Percentiles rank a stretch among this genome's conserved stretches.
Evolutionary conservation across 2,329 filamentous ascomycete species (phyloP).

Genomic region (Clonostachys solani): DNA sequence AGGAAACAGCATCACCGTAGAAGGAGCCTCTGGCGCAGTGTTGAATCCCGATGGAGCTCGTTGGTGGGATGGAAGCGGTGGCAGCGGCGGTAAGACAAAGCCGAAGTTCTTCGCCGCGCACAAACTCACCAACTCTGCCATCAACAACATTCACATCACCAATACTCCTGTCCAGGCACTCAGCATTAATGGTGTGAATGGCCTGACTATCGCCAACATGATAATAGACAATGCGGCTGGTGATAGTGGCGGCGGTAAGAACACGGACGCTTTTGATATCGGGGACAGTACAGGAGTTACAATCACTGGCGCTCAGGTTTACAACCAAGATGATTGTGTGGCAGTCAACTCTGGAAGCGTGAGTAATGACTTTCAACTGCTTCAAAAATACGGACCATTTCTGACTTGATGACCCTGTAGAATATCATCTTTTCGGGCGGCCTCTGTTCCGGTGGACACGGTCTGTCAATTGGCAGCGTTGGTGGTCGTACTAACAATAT

Average conservation of each 20-base stretch:
- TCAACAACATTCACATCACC: conserved; percentile 29
- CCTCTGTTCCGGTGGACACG: conserved; percentile 37
- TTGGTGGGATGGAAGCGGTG: conserved; percentile 60
- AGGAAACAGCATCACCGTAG: conserved; percentile 47
- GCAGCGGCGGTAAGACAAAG: conserved; percentile 58
- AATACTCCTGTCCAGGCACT: conserved; percentile 38
- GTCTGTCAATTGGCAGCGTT: conserved; percentile 35
- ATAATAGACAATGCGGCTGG: conserved; percentile 32
- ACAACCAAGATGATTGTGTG: conserved; percentile 60
- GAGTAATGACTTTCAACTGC: too few relatives aligned
- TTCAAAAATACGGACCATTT: too few relatives aligned
- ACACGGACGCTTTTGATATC: conserved; percentile 58
- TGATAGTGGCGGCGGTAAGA: conserved; percentile 31
- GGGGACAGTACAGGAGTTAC: conserved; percentile 40
- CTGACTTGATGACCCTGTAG: too few relatives aligned
- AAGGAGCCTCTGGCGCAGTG: conserved; percentile 34
- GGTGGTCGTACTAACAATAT: conserved; percentile 45
- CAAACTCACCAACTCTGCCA: conserved; percentile 25
- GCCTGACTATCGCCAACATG: conserved; percentile 25
- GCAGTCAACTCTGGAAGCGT: conserved; percentile 47
- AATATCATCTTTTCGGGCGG: conserved; percentile 40
- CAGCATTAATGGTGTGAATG: conserved; percentile 27
- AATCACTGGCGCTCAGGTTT: conserved; percentile 46
- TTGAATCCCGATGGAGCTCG: conserved; percentile 44
- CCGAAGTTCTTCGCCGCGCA: conserved; percentile 55